Evolutionary conservation across 2,329 filamentous ascomycete genomes (phyloP), one percentile per base, ranked within the genome.

Genomic region (Venturia effusa): DNA sequence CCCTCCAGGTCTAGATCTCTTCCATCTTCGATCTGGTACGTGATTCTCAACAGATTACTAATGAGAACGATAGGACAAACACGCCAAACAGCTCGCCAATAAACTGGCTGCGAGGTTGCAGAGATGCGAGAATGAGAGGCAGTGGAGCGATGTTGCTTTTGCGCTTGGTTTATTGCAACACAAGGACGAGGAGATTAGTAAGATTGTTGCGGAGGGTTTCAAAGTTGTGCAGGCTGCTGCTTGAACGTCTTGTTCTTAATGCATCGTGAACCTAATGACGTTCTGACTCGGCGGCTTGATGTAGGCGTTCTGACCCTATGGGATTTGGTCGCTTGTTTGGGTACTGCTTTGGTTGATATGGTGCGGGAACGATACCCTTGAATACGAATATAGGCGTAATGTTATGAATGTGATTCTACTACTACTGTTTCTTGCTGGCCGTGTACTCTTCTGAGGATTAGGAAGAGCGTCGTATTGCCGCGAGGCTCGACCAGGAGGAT

Each of bases 71-170:
- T 68, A 96, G 92, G 94, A 99, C 76, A 97, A 97, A 79, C 94
- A 99, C 72, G 92, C 94, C 61, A 94, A 92, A 71, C 93, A 99
- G 74, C 82, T 99, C 34, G 88, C 94, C 0, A 88, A 93, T 67
- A 99, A 99, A 76, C 81, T 99, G 66, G 92, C 94, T 0, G 92
- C 92, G 5, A 84, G 94, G 68, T 81, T 99, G 55, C 81, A 84
- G 1, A 84, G 93, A 59, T 97, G 92, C 71, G 92, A 97, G 73
- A 96, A 84, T 59, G 93, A 99, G 77, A 83, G 92, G 67, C 92
- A 97, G 74, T 99, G 94, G 94, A 96, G 93, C 72, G 94, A 99
- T 76, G 92, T 97, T 54, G 90, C 93, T 0, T 99, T 92, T 78
- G 92, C 92, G 3, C 78, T 99, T 66, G 91, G 91, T 2, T 77